Evolutionary conservation across 495 filamentous ascomycete genomes (phyloP).

Genomic region (Annulohypoxylon maeteangense): DNA sequence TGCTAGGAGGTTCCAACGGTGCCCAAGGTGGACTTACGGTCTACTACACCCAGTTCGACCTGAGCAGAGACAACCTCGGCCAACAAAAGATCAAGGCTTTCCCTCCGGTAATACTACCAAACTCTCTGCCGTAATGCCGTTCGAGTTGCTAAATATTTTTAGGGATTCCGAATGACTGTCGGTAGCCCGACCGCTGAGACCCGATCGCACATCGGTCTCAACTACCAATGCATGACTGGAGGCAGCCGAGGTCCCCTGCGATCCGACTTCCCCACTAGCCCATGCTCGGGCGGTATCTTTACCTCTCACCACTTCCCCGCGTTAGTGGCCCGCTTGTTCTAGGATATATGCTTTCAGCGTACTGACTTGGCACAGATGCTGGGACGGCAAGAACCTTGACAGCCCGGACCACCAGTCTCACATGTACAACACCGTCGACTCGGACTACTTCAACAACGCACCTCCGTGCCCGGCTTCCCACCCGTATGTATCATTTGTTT

Average conservation of each 20-base stretch:
- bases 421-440: slow-evolving; percentile 48
- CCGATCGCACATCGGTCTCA: slow-evolving; percentile 39
- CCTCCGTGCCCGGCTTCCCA: slow-evolving; percentile 32
- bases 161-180: slow-evolving; percentile 54
- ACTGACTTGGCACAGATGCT: slow-evolving; percentile 39
- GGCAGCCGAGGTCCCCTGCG: slow-evolving; percentile 35
- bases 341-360: background rate
- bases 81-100: slow-evolving; percentile 50
- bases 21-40: slow-evolving; percentile 53
- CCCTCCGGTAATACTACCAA: slow-evolving; percentile 30
- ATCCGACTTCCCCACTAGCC: slow-evolving; percentile 18
- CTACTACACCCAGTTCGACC: slow-evolving; percentile 51
- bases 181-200: slow-evolving; percentile 42
- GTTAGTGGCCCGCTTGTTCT: slow-evolving; percentile 12
- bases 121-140: background rate
- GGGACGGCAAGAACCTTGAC: slow-evolving; percentile 52
- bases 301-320: slow-evolving; percentile 49
- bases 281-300: slow-evolving; percentile 42
- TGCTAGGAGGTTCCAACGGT: slow-evolving; percentile 45
- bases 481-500: slow-evolving; percentile 10
- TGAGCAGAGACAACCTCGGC: slow-evolving; percentile 43
- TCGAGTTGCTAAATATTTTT: slow-evolving; percentile 2
- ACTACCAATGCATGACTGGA: slow-evolving; percentile 46
- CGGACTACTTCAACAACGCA: slow-evolving; percentile 43
- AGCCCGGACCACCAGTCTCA: slow-evolving; percentile 48